These are phyloP conservation scores for Komagataella pastoris DNA, from an alignment of 805 yeast species.

Conservation along the genomic window DNA sequence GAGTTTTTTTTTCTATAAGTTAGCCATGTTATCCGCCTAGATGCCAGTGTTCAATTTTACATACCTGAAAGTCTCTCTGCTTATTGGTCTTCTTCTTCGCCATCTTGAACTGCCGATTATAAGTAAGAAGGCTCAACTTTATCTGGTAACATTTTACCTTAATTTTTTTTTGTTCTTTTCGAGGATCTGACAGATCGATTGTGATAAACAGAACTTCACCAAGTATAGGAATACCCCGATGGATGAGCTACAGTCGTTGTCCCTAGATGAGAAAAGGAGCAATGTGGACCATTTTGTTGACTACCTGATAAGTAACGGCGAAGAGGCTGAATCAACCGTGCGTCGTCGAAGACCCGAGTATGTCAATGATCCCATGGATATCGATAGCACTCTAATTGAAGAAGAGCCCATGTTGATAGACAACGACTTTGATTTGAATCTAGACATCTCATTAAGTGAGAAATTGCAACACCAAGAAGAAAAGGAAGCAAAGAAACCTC, in stretches of 20 bases:
- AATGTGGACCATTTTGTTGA: background rate
- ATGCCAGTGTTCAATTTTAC: slow-evolving; percentile 3
- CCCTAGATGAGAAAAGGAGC: background rate
- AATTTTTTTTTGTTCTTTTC: background rate
- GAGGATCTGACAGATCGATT: background rate
- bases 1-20: slow-evolving; percentile 48
- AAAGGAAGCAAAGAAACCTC: background rate
- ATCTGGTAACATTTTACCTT: background rate
- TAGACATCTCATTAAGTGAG: background rate
- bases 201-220: background rate
- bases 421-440: background rate
- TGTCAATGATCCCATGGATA: slow-evolving; percentile 2
- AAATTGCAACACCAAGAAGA: background rate
- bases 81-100: slow-evolving; percentile 47
- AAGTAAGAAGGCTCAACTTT: background rate
- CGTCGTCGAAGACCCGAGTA: background rate
- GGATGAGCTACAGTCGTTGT: background rate
- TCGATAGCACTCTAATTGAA: background rate
- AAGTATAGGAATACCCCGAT: background rate
- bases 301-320: background rate
- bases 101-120: slow-evolving; percentile 14
- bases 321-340: background rate
- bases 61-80: slow-evolving; percentile 50
- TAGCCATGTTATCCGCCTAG: background rate
- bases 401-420: background rate